These are phyloP conservation scores for Falciphora oryzae DNA, from an alignment of 2,329 filamentous ascomycete species.

Conservation along the genomic window DNA sequence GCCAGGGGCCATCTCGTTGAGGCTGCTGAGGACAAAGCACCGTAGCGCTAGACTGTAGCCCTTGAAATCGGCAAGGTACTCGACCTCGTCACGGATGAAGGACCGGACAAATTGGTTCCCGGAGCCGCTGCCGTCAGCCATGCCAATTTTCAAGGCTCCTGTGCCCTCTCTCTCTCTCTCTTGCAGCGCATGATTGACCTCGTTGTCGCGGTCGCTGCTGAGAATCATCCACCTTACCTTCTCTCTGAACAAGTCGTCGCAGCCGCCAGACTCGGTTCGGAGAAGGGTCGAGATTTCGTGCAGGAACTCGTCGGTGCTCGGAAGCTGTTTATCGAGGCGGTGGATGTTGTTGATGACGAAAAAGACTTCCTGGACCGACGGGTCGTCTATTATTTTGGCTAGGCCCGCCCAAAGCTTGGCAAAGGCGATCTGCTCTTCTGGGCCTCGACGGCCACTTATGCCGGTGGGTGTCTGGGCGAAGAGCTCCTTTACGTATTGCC, in stretches of 20 bases:
- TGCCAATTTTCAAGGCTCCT: slow-evolving; percentile 6
- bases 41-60: slow-evolving; percentile 12
- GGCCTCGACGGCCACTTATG: slow-evolving; percentile 3
- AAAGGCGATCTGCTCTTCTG: slow-evolving; percentile 10
- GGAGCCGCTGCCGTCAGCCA: background rate
- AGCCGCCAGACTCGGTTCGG: background rate
- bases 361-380: background rate
- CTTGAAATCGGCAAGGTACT: slow-evolving; percentile 4
- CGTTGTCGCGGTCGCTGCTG: slow-evolving; percentile 10
- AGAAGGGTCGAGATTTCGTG: background rate
- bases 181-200: slow-evolving; percentile 7
- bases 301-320: background rate
- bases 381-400: background rate
- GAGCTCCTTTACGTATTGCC: slow-evolving; percentile 11
- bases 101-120: slow-evolving; percentile 7
- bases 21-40: slow-evolving; percentile 12
- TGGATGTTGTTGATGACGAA: background rate
- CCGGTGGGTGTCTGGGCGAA: slow-evolving; percentile 10
- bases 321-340: background rate
- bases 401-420: slow-evolving; percentile 12
- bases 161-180: no score
- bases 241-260: slow-evolving; percentile 5
- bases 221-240: slow-evolving; percentile 12
- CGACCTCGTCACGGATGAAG: slow-evolving; percentile 11
- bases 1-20: slow-evolving; percentile 11